Conservation (phyloP, 805 yeast genomes). For the Hanseniaspora lachancei region DNA sequence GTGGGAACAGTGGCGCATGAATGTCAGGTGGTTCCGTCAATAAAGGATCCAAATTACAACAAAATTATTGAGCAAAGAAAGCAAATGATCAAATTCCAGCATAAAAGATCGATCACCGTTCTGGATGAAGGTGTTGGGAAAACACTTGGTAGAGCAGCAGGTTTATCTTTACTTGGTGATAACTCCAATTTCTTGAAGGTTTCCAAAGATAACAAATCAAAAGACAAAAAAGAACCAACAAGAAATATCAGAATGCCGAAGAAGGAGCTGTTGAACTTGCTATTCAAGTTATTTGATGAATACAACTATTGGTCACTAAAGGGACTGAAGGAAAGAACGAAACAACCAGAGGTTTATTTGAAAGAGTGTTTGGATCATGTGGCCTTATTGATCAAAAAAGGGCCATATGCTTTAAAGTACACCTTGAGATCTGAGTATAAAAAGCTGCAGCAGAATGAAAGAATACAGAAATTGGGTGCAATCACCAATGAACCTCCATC, state of each 20-base stretch:
- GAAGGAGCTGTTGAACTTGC: conserved; percentile 74
- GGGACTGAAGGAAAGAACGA: conserved; percentile 83
- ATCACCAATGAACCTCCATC: conserved; percentile 24
- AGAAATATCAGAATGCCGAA: conserved; percentile 90
- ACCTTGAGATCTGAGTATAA: conserved; percentile 82
- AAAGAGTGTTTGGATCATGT: conserved; percentile 84
- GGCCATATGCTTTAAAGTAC: conserved; percentile 89
- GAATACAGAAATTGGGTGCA: conserved; percentile 52
- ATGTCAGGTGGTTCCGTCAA: conserved; percentile 74
- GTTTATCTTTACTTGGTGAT: conserved; percentile 65
- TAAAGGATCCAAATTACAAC: conserved; percentile 54
- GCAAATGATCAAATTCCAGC: conserved; percentile 35
- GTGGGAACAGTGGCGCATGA: conserved; percentile 86
- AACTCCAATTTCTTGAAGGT: conserved; percentile 54
- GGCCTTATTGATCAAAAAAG: conserved; percentile 80
- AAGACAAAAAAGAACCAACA: conserved; percentile 32
- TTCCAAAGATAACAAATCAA: conserved; percentile 36
- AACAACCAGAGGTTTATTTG: conserved; percentile 87
- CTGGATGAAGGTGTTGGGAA: conserved; percentile 77
- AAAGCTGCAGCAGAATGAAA: conserved; percentile 60
- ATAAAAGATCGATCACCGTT: conserved; percentile 51
- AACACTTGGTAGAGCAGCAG: conserved; percentile 62
- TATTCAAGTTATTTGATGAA: conserved; percentile 83
- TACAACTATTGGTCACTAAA: conserved; percentile 94
- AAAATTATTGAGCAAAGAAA: conserved; percentile 48